phyloP scores from a whole-genome alignment of 352 stramenopile species.

The Globisporangium ultimum region DNA sequence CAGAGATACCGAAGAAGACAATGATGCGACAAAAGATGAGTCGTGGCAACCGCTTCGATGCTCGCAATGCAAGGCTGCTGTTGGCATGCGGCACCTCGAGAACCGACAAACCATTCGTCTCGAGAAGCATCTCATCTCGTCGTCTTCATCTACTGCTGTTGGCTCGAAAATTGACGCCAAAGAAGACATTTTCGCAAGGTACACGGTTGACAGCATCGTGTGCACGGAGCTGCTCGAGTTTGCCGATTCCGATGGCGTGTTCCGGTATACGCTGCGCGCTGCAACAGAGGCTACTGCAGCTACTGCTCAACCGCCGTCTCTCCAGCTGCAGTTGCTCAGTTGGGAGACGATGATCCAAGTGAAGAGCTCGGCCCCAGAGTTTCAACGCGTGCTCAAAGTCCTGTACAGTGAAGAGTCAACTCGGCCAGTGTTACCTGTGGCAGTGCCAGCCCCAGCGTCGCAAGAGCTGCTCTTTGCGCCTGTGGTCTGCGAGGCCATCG shows the following conservation, averaged over 20 bases:
- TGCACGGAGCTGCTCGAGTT: slow-evolving; percentile 62
- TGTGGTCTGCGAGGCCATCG: slow-evolving; percentile 28
- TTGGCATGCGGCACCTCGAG: slow-evolving; percentile 40
- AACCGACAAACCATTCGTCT: slow-evolving; percentile 46
- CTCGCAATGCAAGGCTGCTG: slow-evolving; percentile 25
- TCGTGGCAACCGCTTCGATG: slow-evolving; percentile 42
- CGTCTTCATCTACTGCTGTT: neutral
- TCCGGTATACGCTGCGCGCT: slow-evolving; percentile 46
- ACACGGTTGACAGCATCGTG: slow-evolving; percentile 73
- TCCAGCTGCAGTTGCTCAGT: slow-evolving; percentile 51
- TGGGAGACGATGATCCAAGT: slow-evolving; percentile 67
- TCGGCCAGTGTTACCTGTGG: neutral
- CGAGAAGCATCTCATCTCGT: slow-evolving; percentile 55
- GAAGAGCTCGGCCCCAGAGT: slow-evolving; percentile 16
- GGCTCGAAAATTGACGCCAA: neutral
- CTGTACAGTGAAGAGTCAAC: slow-evolving; percentile 18
- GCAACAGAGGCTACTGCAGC: slow-evolving; percentile 15
- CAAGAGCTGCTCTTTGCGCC: slow-evolving; percentile 33
- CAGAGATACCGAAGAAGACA: neutral
- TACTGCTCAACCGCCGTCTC: neutral
- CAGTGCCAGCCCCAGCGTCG: slow-evolving; percentile 8
- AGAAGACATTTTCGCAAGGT: slow-evolving; percentile 51
- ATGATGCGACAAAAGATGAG: slow-evolving; percentile 11
- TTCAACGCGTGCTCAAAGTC: slow-evolving; percentile 68
- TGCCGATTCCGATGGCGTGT: slow-evolving; percentile 69